Evolutionary conservation across 768 basidiomycete genomes (phyloP).

Genomic region (Xerocomellus chrysenteron): DNA sequence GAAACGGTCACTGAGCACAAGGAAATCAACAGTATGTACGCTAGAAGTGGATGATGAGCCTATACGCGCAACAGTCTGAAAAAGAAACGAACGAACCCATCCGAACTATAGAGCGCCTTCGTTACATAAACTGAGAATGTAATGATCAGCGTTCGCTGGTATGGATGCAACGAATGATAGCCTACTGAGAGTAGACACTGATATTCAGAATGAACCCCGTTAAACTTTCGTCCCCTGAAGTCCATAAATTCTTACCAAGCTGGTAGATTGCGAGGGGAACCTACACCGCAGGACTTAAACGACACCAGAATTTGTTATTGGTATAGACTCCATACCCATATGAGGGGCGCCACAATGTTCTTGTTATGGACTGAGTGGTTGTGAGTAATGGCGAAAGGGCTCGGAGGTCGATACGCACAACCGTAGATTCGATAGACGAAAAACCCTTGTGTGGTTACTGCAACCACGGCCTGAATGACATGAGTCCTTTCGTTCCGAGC

Average conservation of each 20-base stretch:
- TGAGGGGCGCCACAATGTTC: not conserved
- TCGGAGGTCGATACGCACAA: not conserved
- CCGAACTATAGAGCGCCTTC: not conserved
- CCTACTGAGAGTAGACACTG: slow-evolving; percentile 5
- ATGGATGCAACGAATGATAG: not conserved
- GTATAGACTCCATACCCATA: slow-evolving; percentile 9
- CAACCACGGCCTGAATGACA: not conserved
- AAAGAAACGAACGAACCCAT: not conserved
- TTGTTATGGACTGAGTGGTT: slow-evolving; percentile 1
- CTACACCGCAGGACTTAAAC: not conserved
- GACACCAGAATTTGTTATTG: not conserved
- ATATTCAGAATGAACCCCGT: not conserved
- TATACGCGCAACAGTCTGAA: not conserved
- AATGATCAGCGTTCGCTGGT: not conserved
- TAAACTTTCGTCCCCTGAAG: not conserved
- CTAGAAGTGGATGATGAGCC: not conserved
- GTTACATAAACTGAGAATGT: not conserved
- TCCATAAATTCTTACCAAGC: slow-evolving; percentile 4
- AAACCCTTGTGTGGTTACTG: slow-evolving; percentile 6
- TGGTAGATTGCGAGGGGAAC: not conserved
- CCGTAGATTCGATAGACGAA: slow-evolving; percentile 14
- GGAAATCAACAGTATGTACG: not conserved
- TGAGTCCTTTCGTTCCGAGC: not conserved
- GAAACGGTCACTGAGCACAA: not conserved
- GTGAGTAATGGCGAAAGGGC: not conserved